phyloP scores from a whole-genome alignment of 2,329 filamentous ascomycete species.

The Epichloe hybrida region DNA sequence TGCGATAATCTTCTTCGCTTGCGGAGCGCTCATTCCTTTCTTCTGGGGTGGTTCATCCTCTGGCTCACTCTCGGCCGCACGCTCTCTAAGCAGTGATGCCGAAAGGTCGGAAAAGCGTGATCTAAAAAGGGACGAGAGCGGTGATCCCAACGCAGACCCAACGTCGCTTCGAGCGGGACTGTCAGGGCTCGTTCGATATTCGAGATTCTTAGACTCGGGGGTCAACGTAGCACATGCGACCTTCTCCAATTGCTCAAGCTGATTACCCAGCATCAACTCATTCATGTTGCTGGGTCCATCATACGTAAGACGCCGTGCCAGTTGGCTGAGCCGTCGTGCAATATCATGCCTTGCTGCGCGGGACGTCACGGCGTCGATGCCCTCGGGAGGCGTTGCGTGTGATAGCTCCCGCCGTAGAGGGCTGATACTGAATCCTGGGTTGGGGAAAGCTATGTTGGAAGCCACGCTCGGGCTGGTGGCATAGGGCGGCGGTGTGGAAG shows the following conservation, averaged over 20 bases:
- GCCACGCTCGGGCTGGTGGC: conserved; percentile 21
- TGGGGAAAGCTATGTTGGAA: conserved; percentile 20
- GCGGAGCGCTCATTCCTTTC: conserved; percentile 18
- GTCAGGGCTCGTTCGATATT: conserved; percentile 13
- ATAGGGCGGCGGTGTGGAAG: conserved; percentile 15
- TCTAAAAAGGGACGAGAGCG: conserved; percentile 22
- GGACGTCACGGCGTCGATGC: conserved; percentile 8
- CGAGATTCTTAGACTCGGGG: conserved; percentile 8
- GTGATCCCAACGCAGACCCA: conserved; percentile 20
- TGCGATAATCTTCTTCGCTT: conserved; percentile 24
- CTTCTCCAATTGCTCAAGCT: conserved; percentile 26
- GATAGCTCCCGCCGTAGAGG: conserved; percentile 17
- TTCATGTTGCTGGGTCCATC: conserved; percentile 20
- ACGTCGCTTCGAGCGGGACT: conserved; percentile 15
- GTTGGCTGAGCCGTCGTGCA: conserved; percentile 25
- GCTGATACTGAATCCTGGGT: conserved; percentile 14
- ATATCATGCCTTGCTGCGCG: conserved; percentile 28
- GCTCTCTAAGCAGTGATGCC: conserved; percentile 19
- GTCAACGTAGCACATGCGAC: conserved; percentile 9
- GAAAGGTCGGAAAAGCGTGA: conserved; percentile 28
- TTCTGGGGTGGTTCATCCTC: conserved; percentile 15
- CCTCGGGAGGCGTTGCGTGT: conserved; percentile 4
- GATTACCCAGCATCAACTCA: conserved; percentile 21
- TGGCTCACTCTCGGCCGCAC: conserved; percentile 13
- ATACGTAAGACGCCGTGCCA: conserved; percentile 24